These are phyloP conservation scores for Falciphora oryzae DNA, from an alignment of 2,329 filamentous ascomycete species.

Conservation along the genomic window DNA sequence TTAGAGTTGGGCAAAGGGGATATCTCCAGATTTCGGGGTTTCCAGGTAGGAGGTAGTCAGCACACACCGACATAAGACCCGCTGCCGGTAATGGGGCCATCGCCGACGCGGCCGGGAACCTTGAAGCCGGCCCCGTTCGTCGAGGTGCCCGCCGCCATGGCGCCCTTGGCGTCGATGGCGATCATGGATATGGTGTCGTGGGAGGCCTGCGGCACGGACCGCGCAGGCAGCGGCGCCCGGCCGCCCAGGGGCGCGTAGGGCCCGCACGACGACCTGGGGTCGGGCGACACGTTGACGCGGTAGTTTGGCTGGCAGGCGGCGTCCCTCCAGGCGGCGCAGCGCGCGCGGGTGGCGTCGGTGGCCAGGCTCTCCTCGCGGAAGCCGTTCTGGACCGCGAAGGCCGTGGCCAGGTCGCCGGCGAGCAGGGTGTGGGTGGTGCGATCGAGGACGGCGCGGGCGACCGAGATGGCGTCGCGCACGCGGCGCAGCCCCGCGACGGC, in stretches of 20 bases:
- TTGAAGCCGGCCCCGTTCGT: conserved; percentile 51
- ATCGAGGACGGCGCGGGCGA: conserved; percentile 45
- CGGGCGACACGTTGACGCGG: conserved; percentile 38
- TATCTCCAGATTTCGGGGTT: no score
- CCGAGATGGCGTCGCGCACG: conserved; percentile 41
- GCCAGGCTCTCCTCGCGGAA: conserved; percentile 38
- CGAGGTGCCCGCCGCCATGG: conserved; percentile 49
- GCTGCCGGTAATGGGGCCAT: conserved; percentile 48
- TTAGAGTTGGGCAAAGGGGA: background rate
- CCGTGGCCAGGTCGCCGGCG: conserved; percentile 45
- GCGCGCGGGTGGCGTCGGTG: conserved; percentile 32
- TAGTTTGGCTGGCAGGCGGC: conserved; percentile 45
- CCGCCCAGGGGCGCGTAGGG: conserved; percentile 35
- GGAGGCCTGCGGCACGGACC: conserved; percentile 19
- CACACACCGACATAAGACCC: conserved; percentile 41
- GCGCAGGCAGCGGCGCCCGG: background rate
- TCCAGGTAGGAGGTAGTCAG: background rate
- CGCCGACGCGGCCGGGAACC: conserved; percentile 48
- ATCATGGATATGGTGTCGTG: conserved; percentile 53
- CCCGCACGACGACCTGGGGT: conserved; percentile 37
- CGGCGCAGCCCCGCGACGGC: conserved; percentile 47
- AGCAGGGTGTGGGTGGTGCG: conserved; percentile 46
- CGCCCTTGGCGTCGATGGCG: conserved; percentile 34
- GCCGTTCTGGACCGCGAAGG: conserved; percentile 47
- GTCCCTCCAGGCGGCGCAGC: conserved; percentile 38